Conservation (phyloP, 2,329 filamentous ascomycete genomes). For the Verticillium isaacii region DNA sequence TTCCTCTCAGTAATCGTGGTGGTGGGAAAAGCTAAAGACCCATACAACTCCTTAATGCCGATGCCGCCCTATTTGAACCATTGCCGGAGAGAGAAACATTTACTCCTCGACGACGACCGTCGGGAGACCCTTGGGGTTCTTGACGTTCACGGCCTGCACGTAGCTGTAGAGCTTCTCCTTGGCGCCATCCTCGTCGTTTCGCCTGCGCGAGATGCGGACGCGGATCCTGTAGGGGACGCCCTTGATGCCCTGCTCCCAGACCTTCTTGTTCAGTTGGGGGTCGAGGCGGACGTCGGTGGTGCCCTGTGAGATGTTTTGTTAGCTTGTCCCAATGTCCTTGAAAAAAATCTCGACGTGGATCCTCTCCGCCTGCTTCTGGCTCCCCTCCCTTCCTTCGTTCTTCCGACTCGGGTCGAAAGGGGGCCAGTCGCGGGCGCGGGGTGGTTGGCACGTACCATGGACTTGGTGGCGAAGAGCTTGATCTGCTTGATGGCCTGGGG, state of each 20-base stretch:
- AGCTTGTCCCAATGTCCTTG: no score
- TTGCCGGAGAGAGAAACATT: conserved; percentile 32
- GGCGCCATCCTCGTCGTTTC: conserved; percentile 99
- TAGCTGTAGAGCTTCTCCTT: conserved; percentile 99
- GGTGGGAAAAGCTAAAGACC: conserved; percentile 8
- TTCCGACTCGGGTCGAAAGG: neutral
- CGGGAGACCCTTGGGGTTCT: conserved; percentile 96
- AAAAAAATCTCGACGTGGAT: neutral
- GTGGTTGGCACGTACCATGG: conserved; percentile 75
- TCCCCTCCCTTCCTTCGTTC: neutral
- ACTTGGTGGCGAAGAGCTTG: conserved; percentile 83
- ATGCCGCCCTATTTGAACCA: conserved; percentile 38
- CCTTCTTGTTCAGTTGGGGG: conserved; percentile 99
- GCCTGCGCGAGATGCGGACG: conserved; percentile 97
- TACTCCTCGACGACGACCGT: conserved; percentile 82
- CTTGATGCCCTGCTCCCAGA: conserved; percentile 99
- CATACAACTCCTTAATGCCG: conserved; percentile 32
- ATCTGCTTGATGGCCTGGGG: conserved; percentile 99
- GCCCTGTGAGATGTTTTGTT: conserved; percentile 52
- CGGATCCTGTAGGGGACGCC: conserved; percentile 96
- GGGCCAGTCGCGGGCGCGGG: neutral
- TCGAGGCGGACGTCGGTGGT: conserved; percentile 96
- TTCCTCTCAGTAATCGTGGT: conserved; percentile 10
- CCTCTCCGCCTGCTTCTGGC: neutral
- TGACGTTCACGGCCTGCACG: conserved; percentile 99